Evolutionary conservation across 2,329 filamentous ascomycete genomes (phyloP).

Genomic region (Colletotrichum sp.): DNA sequence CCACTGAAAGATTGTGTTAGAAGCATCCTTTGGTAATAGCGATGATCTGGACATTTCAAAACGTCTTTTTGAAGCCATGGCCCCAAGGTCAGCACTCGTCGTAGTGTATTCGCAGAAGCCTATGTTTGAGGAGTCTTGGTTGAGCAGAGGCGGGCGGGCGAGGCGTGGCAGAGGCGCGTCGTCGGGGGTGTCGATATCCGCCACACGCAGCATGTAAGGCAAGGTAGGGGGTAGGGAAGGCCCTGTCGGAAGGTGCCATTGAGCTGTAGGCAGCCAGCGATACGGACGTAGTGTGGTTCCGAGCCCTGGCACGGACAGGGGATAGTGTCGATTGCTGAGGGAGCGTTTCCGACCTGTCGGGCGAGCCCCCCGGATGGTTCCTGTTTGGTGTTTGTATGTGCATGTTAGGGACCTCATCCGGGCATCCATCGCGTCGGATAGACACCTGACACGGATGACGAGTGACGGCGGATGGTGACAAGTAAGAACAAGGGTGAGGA

Average conservation of each 20-base stretch:
- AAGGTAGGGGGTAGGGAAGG: neutral
- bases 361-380: neutral
- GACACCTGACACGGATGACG: neutral
- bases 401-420: neutral
- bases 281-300: constrained; percentile 18
- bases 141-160: neutral
- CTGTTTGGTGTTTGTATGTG: neutral
- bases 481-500: neutral
- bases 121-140: neutral
- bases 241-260: constrained; percentile 9
- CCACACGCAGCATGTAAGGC: neutral
- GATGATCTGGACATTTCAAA: neutral
- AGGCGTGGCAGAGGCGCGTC: neutral
- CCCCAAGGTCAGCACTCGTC: neutral
- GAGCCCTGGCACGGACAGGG: constrained; percentile 16
- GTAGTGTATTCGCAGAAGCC: neutral
- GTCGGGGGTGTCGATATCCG: neutral
- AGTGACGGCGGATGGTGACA: neutral
- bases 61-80: neutral
- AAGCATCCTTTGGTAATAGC: neutral
- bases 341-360: constrained; percentile 13
- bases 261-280: constrained; percentile 14
- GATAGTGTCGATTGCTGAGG: neutral
- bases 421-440: neutral
- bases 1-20: neutral